Evolutionary conservation across 768 basidiomycete species (phyloP).

Genomic region (Udeniomyces megalosporus): DNA sequence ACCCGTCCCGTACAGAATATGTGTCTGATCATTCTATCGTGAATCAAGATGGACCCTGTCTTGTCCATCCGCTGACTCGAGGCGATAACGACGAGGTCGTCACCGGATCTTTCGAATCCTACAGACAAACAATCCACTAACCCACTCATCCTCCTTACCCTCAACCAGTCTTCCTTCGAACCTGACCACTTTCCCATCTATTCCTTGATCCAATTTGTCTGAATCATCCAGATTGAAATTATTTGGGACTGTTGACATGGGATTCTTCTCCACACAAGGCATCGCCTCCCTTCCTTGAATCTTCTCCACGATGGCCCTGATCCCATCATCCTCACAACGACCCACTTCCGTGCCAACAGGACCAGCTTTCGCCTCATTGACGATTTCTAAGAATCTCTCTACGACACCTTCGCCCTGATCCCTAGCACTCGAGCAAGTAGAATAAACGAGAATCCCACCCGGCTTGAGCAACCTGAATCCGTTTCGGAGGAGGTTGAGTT

Average conservation of each 20-base stretch:
- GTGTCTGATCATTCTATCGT: too few relatives aligned
- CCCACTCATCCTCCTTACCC: conserved; percentile 14
- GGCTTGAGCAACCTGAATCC: conserved; percentile 44
- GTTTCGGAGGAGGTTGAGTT: conserved; percentile 9
- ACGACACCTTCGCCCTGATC: conserved; percentile 94
- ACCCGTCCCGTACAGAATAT: too few relatives aligned
- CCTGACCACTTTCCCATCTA: conserved; percentile 8
- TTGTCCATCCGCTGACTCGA: background rate
- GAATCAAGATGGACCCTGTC: too few relatives aligned
- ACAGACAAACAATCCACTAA: conserved; percentile 14
- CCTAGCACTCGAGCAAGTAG: conserved; percentile 91
- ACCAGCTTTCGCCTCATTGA: background rate
- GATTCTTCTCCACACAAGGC: conserved; percentile 1
- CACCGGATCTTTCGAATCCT: conserved; percentile 2
- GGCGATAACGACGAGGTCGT: too few relatives aligned
- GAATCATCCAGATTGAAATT: too few relatives aligned
- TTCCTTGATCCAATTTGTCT: too few relatives aligned
- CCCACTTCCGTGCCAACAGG: too few relatives aligned
- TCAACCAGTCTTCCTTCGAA: conserved; percentile 4
- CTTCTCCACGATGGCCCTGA: conserved; percentile 1
- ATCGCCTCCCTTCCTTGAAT: conserved; percentile 4
- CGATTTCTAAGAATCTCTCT: conserved; percentile 22
- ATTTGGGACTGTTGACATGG: too few relatives aligned
- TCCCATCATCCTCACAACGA: background rate
- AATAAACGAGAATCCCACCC: conserved; percentile 87